Evolutionary conservation across 768 basidiomycete species (phyloP), one percentile per base, ranked within the genome.

Genomic region (Solioccasus polychromus): DNA sequence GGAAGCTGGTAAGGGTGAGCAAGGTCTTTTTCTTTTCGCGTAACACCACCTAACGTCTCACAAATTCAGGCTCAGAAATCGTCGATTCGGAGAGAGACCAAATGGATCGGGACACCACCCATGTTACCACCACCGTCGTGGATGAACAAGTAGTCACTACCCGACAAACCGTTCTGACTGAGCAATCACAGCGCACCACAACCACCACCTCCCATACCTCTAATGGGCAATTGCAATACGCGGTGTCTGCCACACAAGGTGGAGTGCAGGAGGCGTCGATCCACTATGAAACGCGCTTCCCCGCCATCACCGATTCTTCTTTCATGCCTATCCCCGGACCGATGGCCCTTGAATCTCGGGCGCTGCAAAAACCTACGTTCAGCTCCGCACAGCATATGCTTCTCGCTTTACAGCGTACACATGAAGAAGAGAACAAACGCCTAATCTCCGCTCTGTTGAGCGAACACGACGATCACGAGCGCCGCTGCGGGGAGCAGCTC

Each of bases 41-140:
- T 17, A 41, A 53, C 25, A 53, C 17, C 15, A 11, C 25, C 4
- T n/a, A n/a, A n/a, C n/a, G 14, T 46, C n/a, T n/a, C n/a, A n/a
- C 30, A 47, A 11, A 30, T 20, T 11, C 11, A 14, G 10, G 2
- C 15, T 32, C 30, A 11, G 34, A 25, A 28, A 22, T 34, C 20
- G 5, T 22, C 24, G 20, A 25, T 31, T 39, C 32, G 3, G 32
- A n/a, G n/a, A 5, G 11, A 7, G 17, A 2, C 7, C 6, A 22
- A 3, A 20, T 15, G n/a, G n/a, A n/a, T n/a, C n/a, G n/a, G n/a
- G n/a, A n/a, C n/a, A n/a, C n/a, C n/a, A n/a, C n/a, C n/a, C n/a
- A n/a, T n/a, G 2, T 25, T 18, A 18, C 24, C 9, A 9, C 20
- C 14, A 40, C 44, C 15, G n/a, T 14, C 18, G 23, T 37, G 18